Base-by-base conservation (phyloP, 1,139 yeast species). In the Taphrina flavorubra region DNA sequence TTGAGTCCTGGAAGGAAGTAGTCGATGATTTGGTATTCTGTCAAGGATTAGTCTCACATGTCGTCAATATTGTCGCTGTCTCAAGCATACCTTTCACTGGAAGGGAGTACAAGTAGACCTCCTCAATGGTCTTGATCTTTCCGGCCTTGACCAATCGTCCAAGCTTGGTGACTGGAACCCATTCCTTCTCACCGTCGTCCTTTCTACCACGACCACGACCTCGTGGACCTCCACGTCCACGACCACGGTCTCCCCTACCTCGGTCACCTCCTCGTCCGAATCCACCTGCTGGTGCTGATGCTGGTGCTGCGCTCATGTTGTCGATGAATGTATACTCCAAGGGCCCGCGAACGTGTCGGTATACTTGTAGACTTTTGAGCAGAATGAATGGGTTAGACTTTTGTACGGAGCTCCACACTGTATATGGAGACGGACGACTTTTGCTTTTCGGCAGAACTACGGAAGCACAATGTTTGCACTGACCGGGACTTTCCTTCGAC, bases 161-260 rank as follows among this genome's bases (percentile, higher is more conserved):
- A 82, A 94, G 91, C 88, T 94, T 95, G 94, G 99, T 94, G 82
- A 94, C 99, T 85, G 99, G 99, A 79, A 88, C 89, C 99, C 99
- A 94, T 78, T 96, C 97, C 87, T 94, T 92, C 87, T 94, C 98
- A 84, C 92, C 97, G 77, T 85, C 87, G 78, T 85, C 84, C 78
- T 90, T 85, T 79, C 89, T 87, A 74, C 87, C 86, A 70, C 79
- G 77, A 70, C 78, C 79, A 76, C 85, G 82, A 73, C 86, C 87
- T 82, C 88, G 88, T 49, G 53, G 53, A 75, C 85, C 85, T 76
- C 86, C 85, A 68, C 80, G 78, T 46, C 77, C 77, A 68, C 78
- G 74, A 59, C 74, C 74, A 59, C 78, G 78, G 68, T 74, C 73
- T 69, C 75, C 76, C 53, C 75, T 34, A 37, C 65, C 65, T 49